Conservation (phyloP, 768 basidiomycete species). For the Leccinum obscurum region DNA sequence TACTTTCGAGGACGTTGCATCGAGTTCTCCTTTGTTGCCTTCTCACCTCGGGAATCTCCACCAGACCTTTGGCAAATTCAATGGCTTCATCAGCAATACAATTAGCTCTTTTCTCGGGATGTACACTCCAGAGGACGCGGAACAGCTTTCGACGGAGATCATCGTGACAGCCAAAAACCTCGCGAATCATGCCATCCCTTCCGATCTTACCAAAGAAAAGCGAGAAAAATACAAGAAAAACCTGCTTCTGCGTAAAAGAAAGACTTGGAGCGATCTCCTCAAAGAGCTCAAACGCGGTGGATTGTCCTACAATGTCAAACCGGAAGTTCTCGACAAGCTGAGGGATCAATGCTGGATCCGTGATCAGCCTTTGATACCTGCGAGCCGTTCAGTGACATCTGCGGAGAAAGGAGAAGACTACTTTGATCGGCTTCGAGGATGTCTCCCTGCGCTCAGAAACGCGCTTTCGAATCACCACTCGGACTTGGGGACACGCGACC, state of each 20-base stretch:
- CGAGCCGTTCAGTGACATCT: constrained; percentile 21
- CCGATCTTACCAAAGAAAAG: constrained; percentile 45
- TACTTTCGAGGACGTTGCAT: constrained; percentile 2
- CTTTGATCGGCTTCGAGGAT: constrained; percentile 59
- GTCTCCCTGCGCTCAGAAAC: constrained; percentile 65
- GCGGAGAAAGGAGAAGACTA: constrained; percentile 57
- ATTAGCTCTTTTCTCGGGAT: constrained; percentile 45
- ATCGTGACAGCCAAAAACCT: constrained; percentile 63
- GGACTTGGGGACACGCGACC: constrained; percentile 84
- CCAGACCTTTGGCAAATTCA: constrained; percentile 53
- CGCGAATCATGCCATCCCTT: constrained; percentile 44
- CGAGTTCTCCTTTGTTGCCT: constrained; percentile 12
- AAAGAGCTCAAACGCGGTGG: constrained; percentile 86
- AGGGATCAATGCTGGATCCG: constrained; percentile 60
- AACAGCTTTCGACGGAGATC: constrained; percentile 60
- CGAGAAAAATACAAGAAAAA: constrained; percentile 69
- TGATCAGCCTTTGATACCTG: constrained; percentile 52
- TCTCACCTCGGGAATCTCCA: constrained; percentile 49
- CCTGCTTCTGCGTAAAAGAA: constrained; percentile 78
- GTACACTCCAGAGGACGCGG: constrained; percentile 43
- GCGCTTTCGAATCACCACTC: constrained; percentile 69
- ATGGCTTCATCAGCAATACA: constrained; percentile 40
- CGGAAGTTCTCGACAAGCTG: constrained; percentile 62
- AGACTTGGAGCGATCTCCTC: constrained; percentile 87
- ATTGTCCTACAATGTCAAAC: constrained; percentile 67